Percentiles rank a stretch among this genome's conserved stretches.
Conservation (phyloP, 1,284 basidiomycete genomes). For the Puccinia coronata region DNA sequence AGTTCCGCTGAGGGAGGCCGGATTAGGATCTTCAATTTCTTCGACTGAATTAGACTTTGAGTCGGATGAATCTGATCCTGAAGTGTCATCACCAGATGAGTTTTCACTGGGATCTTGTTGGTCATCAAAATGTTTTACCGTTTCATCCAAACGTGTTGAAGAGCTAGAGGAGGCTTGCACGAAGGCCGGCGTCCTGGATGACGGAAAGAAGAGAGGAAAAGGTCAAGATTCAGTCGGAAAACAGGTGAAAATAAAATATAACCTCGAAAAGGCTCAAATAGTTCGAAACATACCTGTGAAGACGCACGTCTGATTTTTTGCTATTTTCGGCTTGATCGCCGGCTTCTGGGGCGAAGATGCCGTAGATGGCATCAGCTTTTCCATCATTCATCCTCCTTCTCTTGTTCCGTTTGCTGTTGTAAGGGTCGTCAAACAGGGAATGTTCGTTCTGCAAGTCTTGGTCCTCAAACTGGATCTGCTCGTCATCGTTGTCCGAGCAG, state of each 20-base stretch:
- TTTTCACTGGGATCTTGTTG: constrained; percentile 7
- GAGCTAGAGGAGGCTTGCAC: constrained; percentile 41
- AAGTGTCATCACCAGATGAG: constrained; percentile 8
- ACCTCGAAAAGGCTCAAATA: too few species aligned
- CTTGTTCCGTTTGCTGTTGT: constrained; percentile 67
- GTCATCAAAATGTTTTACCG: background rate
- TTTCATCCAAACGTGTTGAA: background rate
- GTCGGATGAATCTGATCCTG: constrained; percentile 16
- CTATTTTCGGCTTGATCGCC: constrained; percentile 65
- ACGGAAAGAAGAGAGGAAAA: background rate
- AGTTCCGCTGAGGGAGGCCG: background rate
- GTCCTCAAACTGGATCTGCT: constrained; percentile 64
- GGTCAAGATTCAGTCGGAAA: background rate
- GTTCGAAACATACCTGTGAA: constrained; percentile 15
- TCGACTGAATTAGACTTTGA: background rate
- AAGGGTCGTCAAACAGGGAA: constrained; percentile 75
- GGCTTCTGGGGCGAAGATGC: constrained; percentile 75
- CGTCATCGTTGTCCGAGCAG: constrained; percentile 51
- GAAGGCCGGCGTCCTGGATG: constrained; percentile 36
- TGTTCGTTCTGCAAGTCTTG: constrained; percentile 74
- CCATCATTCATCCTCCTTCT: constrained; percentile 65
- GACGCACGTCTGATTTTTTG: constrained; percentile 50
- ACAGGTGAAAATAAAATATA: background rate
- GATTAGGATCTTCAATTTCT: background rate
- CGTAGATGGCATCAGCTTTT: constrained; percentile 77